These are phyloP conservation scores for Yamadazyma oceani DNA, from an alignment of 1,139 yeast genomes.

Conservation along the genomic window DNA sequence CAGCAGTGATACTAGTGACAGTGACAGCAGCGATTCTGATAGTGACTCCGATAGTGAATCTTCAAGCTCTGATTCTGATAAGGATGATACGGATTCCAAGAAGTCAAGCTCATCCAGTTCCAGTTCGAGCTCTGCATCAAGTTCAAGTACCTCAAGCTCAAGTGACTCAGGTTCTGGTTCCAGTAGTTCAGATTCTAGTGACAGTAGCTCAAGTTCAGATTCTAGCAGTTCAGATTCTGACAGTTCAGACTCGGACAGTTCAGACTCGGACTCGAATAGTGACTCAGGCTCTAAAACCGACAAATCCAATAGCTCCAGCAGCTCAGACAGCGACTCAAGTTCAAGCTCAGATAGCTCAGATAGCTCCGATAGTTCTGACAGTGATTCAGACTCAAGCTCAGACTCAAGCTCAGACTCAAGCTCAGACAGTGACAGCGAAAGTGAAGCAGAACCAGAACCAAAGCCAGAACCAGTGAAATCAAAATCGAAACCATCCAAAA, in stretches of 20 bases:
- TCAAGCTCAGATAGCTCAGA: slow-evolving; percentile 12
- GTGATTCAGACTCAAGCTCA: slow-evolving; percentile 13
- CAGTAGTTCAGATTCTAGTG: slow-evolving; percentile 2
- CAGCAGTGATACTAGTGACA: slow-evolving; percentile 3
- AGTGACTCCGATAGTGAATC: slow-evolving; percentile 22
- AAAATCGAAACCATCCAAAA: not conserved
- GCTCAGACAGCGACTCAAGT: slow-evolving; percentile 10
- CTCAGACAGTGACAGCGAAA: slow-evolving; percentile 17
- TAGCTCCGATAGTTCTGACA: slow-evolving; percentile 10
- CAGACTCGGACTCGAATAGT: slow-evolving; percentile 13
- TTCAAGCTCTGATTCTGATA: slow-evolving; percentile 5
- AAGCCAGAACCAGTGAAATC: not conserved
- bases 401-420: slow-evolving; percentile 9
- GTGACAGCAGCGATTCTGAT: slow-evolving; percentile 6
- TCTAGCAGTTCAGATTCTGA: slow-evolving; percentile 4
- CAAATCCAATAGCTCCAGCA: slow-evolving; percentile 5
- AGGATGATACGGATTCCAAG: too few species aligned
- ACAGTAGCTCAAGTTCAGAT: slow-evolving; percentile 8
- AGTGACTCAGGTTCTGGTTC: too few species aligned
- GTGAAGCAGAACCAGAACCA: slow-evolving; percentile 7
- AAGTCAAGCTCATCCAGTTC: too few species aligned
- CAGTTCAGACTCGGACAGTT: slow-evolving; percentile 17
- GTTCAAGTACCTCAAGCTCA: too few species aligned
- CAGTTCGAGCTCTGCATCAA: too few species aligned
- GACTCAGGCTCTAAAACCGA: slow-evolving; percentile 19